Evolutionary conservation across 2,329 filamentous ascomycete genomes (phyloP).

Genomic region (Didymella glomerata): DNA sequence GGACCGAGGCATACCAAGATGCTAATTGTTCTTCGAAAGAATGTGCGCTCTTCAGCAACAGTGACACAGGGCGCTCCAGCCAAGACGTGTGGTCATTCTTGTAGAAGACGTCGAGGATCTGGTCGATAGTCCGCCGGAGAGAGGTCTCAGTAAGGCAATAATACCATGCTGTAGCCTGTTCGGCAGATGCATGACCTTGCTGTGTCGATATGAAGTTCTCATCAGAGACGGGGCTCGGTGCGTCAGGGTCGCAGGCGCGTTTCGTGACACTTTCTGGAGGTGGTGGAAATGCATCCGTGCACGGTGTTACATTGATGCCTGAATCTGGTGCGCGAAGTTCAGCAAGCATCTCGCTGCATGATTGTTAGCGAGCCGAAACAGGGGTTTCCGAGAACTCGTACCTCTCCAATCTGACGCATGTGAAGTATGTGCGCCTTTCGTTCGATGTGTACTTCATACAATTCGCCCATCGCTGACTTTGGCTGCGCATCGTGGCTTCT

Average conservation of each 20-base stretch:
- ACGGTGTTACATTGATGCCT: neutral
- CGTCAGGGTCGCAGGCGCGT: neutral
- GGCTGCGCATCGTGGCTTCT: neutral
- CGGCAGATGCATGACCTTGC: neutral
- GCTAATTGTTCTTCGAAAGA: neutral
- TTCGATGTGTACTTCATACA: neutral
- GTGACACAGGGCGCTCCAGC: neutral
- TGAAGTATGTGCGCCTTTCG: neutral
- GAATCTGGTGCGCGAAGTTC: neutral
- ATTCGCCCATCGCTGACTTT: neutral
- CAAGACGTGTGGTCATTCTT: neutral
- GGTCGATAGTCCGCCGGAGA: neutral
- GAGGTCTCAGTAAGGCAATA: neutral
- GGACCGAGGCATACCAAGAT: neutral
- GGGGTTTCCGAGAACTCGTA: neutral
- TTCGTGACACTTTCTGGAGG: neutral
- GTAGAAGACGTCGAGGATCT: neutral
- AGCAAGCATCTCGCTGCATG: neutral
- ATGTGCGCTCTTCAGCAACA: slow-evolving; percentile 1
- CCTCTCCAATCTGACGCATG: neutral
- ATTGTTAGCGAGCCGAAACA: neutral
- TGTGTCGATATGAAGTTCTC: slow-evolving; percentile 1
- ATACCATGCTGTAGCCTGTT: slow-evolving; percentile 2
- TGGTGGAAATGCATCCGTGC: neutral
- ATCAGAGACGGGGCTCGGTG: neutral